A percentile compares a stretch with the other conserved stretches of the same genome.
phyloP scores from a whole-genome alignment of 2,329 filamentous ascomycete genomes.

The Sarocladium oryzae region DNA sequence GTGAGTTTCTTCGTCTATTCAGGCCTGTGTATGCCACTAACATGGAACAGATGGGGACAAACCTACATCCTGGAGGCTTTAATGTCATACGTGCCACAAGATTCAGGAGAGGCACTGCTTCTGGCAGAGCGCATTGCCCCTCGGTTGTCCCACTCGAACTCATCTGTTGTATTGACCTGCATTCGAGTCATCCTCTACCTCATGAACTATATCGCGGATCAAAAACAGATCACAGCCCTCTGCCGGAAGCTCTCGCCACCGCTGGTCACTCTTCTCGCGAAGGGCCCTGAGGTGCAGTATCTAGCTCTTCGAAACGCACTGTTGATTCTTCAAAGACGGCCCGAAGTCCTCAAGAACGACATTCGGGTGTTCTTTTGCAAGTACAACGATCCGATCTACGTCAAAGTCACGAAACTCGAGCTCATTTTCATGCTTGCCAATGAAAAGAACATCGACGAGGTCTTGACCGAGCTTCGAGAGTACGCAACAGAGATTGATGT shows the following conservation, averaged over 20 bases:
- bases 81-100: conserved; percentile 95
- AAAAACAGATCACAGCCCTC: conserved; percentile 78
- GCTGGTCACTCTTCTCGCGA: conserved; percentile 87
- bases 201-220: conserved; percentile 96
- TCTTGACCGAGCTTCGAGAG: conserved; percentile 88
- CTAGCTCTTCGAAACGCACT: conserved; percentile 89
- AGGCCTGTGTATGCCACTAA: background rate
- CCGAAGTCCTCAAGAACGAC: conserved; percentile 90
- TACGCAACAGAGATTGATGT: conserved; percentile 98
- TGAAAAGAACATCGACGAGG: conserved; percentile 91
- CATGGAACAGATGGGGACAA: conserved; percentile 75
- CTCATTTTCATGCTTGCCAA: conserved; percentile 98
- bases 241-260: conserved; percentile 93
- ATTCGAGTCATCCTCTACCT: conserved; percentile 95
- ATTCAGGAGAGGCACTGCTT: conserved; percentile 78
- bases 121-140: conserved; percentile 91
- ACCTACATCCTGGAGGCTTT: conserved; percentile 96
- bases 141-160: conserved; percentile 95
- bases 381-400: conserved; percentile 99
- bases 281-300: conserved; percentile 98
- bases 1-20: conserved; percentile 48
- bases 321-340: conserved; percentile 84
- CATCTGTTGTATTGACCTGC: conserved; percentile 90
- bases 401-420: conserved; percentile 98
- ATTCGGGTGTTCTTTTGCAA: conserved; percentile 99